These are phyloP conservation scores for Xylaria grammica DNA, from an alignment of 495 filamentous ascomycete genomes.

Conservation along the genomic window DNA sequence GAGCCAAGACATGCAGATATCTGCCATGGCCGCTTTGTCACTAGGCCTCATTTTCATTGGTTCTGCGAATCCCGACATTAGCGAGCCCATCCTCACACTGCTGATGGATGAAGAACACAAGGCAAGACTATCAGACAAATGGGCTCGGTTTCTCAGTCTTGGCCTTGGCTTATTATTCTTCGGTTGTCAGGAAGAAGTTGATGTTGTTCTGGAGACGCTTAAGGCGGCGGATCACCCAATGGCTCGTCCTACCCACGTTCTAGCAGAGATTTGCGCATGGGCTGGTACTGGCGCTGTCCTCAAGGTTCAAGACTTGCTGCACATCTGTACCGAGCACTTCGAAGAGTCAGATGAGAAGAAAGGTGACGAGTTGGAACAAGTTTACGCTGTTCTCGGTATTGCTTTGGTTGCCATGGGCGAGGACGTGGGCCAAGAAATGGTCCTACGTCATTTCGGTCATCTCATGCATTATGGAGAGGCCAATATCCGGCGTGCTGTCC, in stretches of 20 bases:
- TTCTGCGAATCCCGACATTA: constrained; percentile 85
- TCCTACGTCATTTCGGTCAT: constrained; percentile 94
- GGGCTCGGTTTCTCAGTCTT: constrained; percentile 94
- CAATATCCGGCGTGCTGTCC: constrained; percentile 95
- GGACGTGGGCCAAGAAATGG: constrained; percentile 98
- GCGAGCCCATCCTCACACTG: constrained; percentile 85
- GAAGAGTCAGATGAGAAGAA: constrained; percentile 91
- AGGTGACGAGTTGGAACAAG: constrained; percentile 89
- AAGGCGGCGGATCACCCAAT: constrained; percentile 96
- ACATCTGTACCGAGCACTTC: constrained; percentile 97
- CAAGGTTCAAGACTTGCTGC: constrained; percentile 93
- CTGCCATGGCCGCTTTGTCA: constrained; percentile 92
- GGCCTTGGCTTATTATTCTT: constrained; percentile 95
- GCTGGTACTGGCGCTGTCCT: constrained; percentile 95
- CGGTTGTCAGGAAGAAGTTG: constrained; percentile 94
- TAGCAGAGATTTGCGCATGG: constrained; percentile 96
- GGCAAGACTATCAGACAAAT: constrained; percentile 92
- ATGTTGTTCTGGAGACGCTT: constrained; percentile 90
- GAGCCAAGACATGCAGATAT: constrained; percentile 87
- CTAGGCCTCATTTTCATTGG: constrained; percentile 92
- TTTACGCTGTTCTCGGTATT: constrained; percentile 93
- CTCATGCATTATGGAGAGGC: constrained; percentile 99
- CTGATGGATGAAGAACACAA: constrained; percentile 89
- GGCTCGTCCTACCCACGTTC: constrained; percentile 84
- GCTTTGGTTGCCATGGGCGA: constrained; percentile 97